Conservation (phyloP, 2,329 filamentous ascomycete genomes). For the Pezicula neosporulosa region DNA sequence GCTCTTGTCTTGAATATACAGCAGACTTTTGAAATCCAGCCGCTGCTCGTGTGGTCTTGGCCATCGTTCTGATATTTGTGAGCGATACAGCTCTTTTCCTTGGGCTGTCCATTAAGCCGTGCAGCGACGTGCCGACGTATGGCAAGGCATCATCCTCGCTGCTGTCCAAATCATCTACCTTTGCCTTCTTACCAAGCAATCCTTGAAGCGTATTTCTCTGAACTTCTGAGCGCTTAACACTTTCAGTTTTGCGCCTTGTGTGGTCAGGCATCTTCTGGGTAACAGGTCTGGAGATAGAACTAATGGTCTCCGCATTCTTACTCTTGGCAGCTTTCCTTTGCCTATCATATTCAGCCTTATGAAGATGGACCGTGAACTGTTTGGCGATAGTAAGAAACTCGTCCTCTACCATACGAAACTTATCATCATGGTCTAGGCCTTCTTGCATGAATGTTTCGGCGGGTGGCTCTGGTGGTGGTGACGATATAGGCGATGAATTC, state of each 20-base stretch:
- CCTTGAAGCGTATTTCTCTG: slow-evolving; percentile 31
- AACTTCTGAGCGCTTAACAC: slow-evolving; percentile 30
- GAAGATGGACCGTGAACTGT: slow-evolving; percentile 70
- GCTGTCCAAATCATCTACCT: slow-evolving; percentile 22
- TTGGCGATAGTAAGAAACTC: slow-evolving; percentile 68
- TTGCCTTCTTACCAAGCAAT: slow-evolving; percentile 15
- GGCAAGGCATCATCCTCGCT: slow-evolving; percentile 27
- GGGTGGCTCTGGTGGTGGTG: slow-evolving; percentile 47
- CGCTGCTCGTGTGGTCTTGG: slow-evolving; percentile 24
- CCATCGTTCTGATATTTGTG: slow-evolving; percentile 15
- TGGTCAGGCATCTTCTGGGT: slow-evolving; percentile 25
- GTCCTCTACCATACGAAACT: slow-evolving; percentile 81
- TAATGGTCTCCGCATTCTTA: slow-evolving; percentile 46
- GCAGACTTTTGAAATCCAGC: slow-evolving; percentile 26
- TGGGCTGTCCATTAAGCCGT: slow-evolving; percentile 40
- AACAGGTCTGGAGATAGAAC: slow-evolving; percentile 35
- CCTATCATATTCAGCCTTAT: slow-evolving; percentile 72
- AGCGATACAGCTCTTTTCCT: slow-evolving; percentile 28
- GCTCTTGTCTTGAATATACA: slow-evolving; percentile 3
- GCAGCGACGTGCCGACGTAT: slow-evolving; percentile 35
- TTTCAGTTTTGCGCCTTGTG: slow-evolving; percentile 27
- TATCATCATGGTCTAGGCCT: slow-evolving; percentile 64
- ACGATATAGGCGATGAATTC: slow-evolving; percentile 39
- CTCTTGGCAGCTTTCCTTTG: slow-evolving; percentile 55
- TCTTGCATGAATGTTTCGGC: slow-evolving; percentile 55